These are phyloP conservation scores for Nyssa sinensis DNA, from an alignment of 148 eudicot species.

Conservation along the genomic window DNA sequence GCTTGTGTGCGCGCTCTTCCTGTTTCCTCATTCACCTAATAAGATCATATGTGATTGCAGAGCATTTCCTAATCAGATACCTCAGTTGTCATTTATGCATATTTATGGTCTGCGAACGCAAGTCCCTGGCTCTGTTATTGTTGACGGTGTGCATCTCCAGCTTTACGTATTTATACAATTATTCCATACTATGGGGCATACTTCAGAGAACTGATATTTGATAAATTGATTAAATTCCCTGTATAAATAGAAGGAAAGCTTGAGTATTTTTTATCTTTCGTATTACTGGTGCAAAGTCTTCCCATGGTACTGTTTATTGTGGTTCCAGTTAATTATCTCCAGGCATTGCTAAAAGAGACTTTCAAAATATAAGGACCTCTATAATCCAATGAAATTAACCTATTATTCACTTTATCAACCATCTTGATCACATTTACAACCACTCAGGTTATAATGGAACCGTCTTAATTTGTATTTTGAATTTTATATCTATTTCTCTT, in stretches of 20 bases:
- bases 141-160: slow-evolving; percentile 53
- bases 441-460: background rate
- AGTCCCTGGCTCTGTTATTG: slow-evolving; percentile 75
- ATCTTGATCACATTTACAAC: background rate
- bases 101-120: slow-evolving; percentile 60
- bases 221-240: background rate
- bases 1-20: background rate
- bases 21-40: background rate
- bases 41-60: slow-evolving; percentile 39
- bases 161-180: background rate
- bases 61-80: slow-evolving; percentile 30
- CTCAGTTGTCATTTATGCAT: slow-evolving; percentile 58
- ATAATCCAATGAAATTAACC: background rate
- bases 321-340: background rate
- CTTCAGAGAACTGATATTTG: background rate
- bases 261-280: background rate
- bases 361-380: background rate
- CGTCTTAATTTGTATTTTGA: background rate
- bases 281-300: background rate
- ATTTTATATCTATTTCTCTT: too few relatives aligned
- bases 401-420: background rate
- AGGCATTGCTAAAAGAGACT: background rate
- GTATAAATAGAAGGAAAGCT: background rate
- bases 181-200: background rate
- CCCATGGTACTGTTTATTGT: background rate